Evolutionary conservation across 345 rosid species (phyloP).

Genomic region (Moricandia moricandioides): DNA sequence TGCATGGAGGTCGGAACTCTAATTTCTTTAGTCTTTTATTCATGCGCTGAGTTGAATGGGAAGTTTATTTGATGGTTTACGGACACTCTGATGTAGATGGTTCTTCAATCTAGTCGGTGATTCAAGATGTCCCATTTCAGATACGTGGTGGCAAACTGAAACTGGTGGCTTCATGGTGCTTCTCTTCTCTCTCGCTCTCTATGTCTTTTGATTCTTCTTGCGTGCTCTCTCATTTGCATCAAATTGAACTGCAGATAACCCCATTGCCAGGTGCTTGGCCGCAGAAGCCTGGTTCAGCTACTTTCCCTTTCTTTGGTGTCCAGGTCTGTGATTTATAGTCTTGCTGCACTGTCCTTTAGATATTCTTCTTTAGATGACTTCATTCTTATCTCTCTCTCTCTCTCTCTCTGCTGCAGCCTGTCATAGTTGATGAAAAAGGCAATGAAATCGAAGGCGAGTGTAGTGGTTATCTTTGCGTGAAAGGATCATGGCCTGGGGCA

Average conservation of each 20-base stretch:
- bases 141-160: conserved; percentile 99
- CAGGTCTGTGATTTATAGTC: conserved; percentile 54
- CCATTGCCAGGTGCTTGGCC: conserved; percentile 99
- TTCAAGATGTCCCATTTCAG: conserved; percentile 90
- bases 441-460: conserved; percentile 92
- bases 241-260: conserved; percentile 60
- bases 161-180: conserved; percentile 96
- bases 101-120: conserved; percentile 87
- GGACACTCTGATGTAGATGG: conserved; percentile 61
- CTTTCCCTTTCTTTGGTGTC: conserved; percentile 99
- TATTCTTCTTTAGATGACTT: neutral
- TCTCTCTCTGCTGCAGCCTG: conserved; percentile 50
- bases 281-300: conserved; percentile 99
- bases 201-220: neutral
- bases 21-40: conserved; percentile 22
- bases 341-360: neutral
- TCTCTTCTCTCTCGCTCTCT: conserved; percentile 6
- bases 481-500: conserved; percentile 96
- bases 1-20: conserved; percentile 81
- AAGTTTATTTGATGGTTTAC: conserved; percentile 6
- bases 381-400: neutral
- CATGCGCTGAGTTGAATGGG: neutral
- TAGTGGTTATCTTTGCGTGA: conserved; percentile 87
- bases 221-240: conserved; percentile 18
- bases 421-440: conserved; percentile 95